Percentiles rank a stretch among this genome's conserved stretches.
Conservation (phyloP, 768 basidiomycete species). For the Amanita rubescens region DNA sequence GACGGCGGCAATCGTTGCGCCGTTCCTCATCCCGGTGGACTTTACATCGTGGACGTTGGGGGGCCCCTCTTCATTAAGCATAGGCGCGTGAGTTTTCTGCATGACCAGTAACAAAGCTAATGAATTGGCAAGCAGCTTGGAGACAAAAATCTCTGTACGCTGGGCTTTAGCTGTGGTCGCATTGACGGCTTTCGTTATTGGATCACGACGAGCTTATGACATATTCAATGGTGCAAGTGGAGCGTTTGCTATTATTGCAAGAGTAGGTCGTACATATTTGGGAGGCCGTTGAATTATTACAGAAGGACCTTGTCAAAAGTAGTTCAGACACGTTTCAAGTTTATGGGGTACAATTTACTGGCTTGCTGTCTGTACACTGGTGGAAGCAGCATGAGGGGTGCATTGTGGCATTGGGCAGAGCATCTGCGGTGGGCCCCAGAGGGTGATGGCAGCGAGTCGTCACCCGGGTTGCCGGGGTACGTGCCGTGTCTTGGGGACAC, state of each 20-base stretch:
- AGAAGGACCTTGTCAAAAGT: no score
- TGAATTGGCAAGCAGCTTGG: conserved; percentile 24
- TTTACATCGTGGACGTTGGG: conserved; percentile 45
- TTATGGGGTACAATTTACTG: no score
- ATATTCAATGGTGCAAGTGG: conserved; percentile 58
- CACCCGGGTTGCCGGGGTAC: no score
- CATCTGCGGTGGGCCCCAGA: no score
- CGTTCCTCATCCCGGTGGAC: conserved; percentile 59
- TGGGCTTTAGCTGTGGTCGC: conserved; percentile 50
- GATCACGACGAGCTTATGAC: conserved; percentile 57
- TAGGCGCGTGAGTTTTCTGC: conserved; percentile 21
- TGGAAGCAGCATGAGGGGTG: no score
- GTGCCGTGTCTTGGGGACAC: no score
- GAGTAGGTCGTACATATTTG: conserved; percentile 46
- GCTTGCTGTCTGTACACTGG: no score
- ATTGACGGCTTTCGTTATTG: conserved; percentile 51
- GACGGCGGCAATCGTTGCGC: conserved; percentile 67
- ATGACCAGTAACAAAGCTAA: conserved; percentile 5
- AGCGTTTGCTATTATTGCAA: conserved; percentile 31
- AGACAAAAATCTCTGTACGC: conserved; percentile 34
- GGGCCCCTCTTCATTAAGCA: conserved; percentile 34
- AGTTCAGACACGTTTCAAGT: no score
- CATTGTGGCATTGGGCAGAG: no score
- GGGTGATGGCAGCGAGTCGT: no score
- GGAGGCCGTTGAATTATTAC: conserved; percentile 18